These are phyloP conservation scores for Fusarium denticulatum DNA, from an alignment of 2,329 filamentous ascomycete genomes.

Conservation along the genomic window DNA sequence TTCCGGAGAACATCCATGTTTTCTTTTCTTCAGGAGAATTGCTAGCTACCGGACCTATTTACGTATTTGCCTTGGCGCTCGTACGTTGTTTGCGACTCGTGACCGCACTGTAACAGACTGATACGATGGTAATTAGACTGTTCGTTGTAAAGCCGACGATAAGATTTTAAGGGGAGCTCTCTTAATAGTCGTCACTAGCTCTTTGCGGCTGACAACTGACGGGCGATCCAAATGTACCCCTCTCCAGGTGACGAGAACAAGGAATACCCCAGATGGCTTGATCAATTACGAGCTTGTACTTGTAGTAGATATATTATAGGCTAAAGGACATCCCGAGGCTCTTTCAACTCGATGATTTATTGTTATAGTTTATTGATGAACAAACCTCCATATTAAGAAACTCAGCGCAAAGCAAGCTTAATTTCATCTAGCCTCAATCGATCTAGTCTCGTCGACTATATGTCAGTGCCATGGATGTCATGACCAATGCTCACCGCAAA, in stretches of 20 bases:
- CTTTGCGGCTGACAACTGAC: constrained; percentile 31
- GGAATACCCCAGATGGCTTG: not conserved
- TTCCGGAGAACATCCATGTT: constrained; percentile 3
- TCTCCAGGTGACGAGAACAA: not conserved
- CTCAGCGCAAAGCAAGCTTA: constrained; percentile 1
- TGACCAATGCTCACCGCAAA: constrained; percentile 9
- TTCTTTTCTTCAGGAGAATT: not conserved
- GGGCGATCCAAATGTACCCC: constrained; percentile 25
- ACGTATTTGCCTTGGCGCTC: not conserved
- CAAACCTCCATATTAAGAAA: not conserved
- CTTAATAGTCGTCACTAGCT: not conserved
- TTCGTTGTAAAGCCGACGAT: not conserved
- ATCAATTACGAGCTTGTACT: not conserved
- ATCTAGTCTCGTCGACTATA: not conserved
- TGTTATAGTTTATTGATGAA: not conserved
- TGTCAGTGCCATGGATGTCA: not conserved
- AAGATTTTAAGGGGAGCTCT: not conserved
- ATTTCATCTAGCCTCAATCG: not conserved
- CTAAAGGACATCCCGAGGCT: constrained; percentile 3
- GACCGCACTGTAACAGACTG: not conserved
- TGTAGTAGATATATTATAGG: not conserved
- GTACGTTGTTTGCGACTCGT: constrained; percentile 1
- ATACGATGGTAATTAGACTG: constrained; percentile 1
- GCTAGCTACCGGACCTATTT: not conserved
- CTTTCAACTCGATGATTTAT: not conserved